phyloP scores from a whole-genome alignment of 345 rosid genomes.

The Eucalyptus camaldulensis region DNA sequence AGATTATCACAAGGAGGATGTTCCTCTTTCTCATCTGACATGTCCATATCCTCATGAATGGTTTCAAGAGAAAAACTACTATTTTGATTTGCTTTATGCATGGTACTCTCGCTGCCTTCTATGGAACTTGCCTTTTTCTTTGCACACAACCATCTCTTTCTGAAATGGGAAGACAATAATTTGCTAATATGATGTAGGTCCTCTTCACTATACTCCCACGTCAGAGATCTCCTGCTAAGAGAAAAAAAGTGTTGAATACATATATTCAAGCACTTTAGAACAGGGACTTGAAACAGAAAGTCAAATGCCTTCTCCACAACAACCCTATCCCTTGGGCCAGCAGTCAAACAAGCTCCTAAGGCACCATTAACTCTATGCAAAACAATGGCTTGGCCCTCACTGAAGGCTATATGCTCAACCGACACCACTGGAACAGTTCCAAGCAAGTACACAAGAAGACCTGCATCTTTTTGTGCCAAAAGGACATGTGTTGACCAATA shows the following conservation, averaged over 20 bases:
- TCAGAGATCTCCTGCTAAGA: conserved; percentile 10
- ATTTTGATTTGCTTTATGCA: conserved; percentile 7
- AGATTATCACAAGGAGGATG: conserved; percentile 10
- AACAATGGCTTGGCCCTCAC: conserved; percentile 17
- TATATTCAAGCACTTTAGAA: conserved; percentile 30
- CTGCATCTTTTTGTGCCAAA: conserved; percentile 61
- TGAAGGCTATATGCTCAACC: not conserved
- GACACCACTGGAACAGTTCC: conserved; percentile 21
- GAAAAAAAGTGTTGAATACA: conserved; percentile 24
- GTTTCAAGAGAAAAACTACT: conserved; percentile 38
- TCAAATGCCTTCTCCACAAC: conserved; percentile 48
- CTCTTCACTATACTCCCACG: conserved; percentile 33
- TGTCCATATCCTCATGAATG: conserved; percentile 59
- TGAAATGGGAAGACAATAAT: conserved; percentile 55
- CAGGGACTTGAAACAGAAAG: conserved; percentile 49
- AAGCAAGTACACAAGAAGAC: conserved; percentile 38
- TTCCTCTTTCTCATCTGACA: conserved; percentile 19
- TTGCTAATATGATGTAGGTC: conserved; percentile 37
- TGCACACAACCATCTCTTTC: conserved; percentile 47
- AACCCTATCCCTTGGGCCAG: conserved; percentile 56
- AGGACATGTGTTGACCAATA: conserved; percentile 64
- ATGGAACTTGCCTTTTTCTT: conserved; percentile 42
- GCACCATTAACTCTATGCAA: conserved; percentile 34
- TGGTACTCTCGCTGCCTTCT: not conserved
- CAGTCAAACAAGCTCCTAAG: conserved; percentile 43